Base-by-base conservation (phyloP, 139 green algal genomes). In the Chlamydomonas sp. region DNA sequence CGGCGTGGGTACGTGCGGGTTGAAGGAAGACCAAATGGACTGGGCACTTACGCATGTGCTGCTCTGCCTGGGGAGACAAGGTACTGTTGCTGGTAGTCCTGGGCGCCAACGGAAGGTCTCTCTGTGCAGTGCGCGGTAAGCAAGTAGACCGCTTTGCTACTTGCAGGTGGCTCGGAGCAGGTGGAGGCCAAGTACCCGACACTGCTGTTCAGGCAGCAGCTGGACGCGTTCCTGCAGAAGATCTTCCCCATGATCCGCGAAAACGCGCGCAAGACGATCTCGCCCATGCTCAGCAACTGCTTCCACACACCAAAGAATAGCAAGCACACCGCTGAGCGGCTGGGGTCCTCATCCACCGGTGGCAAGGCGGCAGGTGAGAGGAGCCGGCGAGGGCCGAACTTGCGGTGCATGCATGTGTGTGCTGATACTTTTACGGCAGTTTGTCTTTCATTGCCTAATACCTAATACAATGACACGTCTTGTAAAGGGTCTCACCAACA, bases 151-250 rank as follows among this genome's bases (percentile, higher is more conserved):
- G 69, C 14, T n/a, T 7, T 18, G 12, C 20, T 63, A 6, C 75
- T 7, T 63, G 15, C 91, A 94, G 89, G 87, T 78, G 93, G 92
- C 61, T 95, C 93, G 92, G 89, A 92, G 74, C 95, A 98, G 89
- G 97, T 99, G 74, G 97, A 99, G 91, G 97, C 98, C 89, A 99
- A 99, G 94, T 99, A 99, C 94, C 97, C 98, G 1, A 97, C 98
- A 6, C 95, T 99, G 92, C 94, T 99, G 82, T 99, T 99, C 94
- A 99, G 99, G 96, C 97, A 99, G 96, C 97, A 99, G 96, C 96
- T 99, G 80, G 96, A 98, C 83, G 97, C 96, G 8, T 98, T 99
- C 91, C 96, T 99, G 89, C 97, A 99, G 91, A 98, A 98, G 90
- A 98, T 99, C 89, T 99, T 99, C 93, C 96, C 97, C 78, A 97